These are phyloP conservation scores for Rhinocladiella mackenziei DNA, from an alignment of 2,329 filamentous ascomycete genomes.

Conservation along the genomic window DNA sequence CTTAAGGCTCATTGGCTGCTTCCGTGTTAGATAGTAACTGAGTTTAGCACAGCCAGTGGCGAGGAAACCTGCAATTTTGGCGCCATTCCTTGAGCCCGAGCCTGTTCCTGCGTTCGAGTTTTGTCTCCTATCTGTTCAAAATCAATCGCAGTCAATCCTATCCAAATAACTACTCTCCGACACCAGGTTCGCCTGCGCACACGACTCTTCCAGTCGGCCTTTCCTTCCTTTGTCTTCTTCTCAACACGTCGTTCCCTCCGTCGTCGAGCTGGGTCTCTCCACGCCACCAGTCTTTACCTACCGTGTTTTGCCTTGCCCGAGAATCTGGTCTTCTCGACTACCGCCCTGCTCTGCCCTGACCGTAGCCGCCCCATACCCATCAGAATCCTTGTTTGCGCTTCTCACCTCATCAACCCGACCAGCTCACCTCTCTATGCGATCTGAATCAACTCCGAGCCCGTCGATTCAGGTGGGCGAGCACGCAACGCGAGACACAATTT, in stretches of 20 bases:
- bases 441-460: slow-evolving; percentile 15
- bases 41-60: too few species aligned
- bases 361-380: background rate
- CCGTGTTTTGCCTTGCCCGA: slow-evolving; percentile 14
- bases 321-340: background rate
- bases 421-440: slow-evolving; percentile 20
- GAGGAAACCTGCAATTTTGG: too few species aligned
- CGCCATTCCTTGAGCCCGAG: too few species aligned
- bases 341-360: background rate
- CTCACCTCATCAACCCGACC: background rate
- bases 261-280: slow-evolving; percentile 10
- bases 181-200: slow-evolving; percentile 10
- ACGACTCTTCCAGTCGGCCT: slow-evolving; percentile 5
- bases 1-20: too few species aligned
- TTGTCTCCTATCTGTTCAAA: too few species aligned
- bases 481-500: slow-evolving; percentile 16
- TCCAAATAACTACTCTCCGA: background rate
- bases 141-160: background rate
- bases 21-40: too few species aligned
- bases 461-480: slow-evolving; percentile 19
- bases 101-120: too few species aligned
- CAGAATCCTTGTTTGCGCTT: background rate
- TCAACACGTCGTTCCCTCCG: slow-evolving; percentile 12
- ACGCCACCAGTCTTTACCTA: slow-evolving; percentile 22
- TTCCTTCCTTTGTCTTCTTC: slow-evolving; percentile 4